Evolutionary conservation across 164 flowering plant species (phyloP), one percentile per base, ranked within the genome.

Genomic region (Warburgia ugandensis): DNA sequence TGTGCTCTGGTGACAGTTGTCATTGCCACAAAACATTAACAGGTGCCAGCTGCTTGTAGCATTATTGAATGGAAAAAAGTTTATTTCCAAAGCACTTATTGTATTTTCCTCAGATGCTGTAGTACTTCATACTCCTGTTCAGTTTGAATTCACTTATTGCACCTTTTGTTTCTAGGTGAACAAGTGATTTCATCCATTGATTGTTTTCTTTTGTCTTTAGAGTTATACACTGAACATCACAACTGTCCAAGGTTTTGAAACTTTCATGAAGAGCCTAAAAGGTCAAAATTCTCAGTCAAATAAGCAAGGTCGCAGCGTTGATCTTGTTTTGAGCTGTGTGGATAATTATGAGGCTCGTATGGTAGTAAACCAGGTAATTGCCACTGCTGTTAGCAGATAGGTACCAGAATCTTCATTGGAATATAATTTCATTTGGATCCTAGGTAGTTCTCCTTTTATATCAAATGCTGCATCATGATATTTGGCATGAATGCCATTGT

Each of bases 261-360:
- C 91, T 48, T 92, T 92, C 54, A 72, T 82, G 77, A 75, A 75
- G 55, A 86, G 96, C 73, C 75, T 92, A 59, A 79, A 16, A 52
- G 74, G 75, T 43, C 72, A 77, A 59, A 62, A 72, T 32, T 80
- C 77, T 60, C 37, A 72, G 55, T 73, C 80, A 19, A 70, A 48
- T 38, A 77, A 77, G 70, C 75, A 32, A 8, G 81, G 81, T 12
- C 62, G 60, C 40, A 95, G 99, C 35, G 94, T 92, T 27, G 96
- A 92, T 73, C 94, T 92, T 68, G 96, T 92, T 38, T 70, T 92
- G 59, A 88, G 96, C 67, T 92, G 99, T 66, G 96, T 92, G 1
- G 99, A 92, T 69, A 92, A 92, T 69, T 86, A 92, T 68, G 99
- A 92, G 77, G 99, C 99, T 48, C 76, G 99, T 64, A 92, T 92